Evolutionary conservation across 768 basidiomycete genomes (phyloP).

Genomic region (Tylopilus sp.): DNA sequence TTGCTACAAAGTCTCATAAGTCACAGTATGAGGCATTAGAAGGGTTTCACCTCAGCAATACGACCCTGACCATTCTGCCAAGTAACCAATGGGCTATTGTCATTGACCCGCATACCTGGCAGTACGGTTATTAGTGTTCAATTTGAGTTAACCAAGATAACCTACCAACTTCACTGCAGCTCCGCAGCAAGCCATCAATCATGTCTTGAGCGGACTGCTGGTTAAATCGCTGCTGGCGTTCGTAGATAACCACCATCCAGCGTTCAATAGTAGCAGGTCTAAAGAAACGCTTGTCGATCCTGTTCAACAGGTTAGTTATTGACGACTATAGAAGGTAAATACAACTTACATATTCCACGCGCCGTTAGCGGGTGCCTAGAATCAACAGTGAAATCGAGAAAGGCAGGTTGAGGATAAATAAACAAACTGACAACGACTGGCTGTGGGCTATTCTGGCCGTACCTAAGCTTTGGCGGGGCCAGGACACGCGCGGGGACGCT

Average conservation of each 20-base stretch:
- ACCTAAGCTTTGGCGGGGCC: slow-evolving; percentile 60
- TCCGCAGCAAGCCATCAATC: slow-evolving; percentile 47
- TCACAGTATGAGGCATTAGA: background rate
- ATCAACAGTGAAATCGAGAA: slow-evolving; percentile 3
- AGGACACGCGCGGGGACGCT: slow-evolving; percentile 60
- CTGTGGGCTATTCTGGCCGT: slow-evolving; percentile 56
- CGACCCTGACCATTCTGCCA: slow-evolving; percentile 59
- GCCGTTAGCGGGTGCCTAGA: slow-evolving; percentile 59
- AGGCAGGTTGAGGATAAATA: background rate
- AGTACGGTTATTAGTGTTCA: background rate
- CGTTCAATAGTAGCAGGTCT: slow-evolving; percentile 47
- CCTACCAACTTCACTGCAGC: slow-evolving; percentile 59
- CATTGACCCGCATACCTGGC: slow-evolving; percentile 56
- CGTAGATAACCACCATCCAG: slow-evolving; percentile 69
- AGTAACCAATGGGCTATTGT: slow-evolving; percentile 41
- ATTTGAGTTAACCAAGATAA: slow-evolving; percentile 1
- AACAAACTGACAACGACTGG: slow-evolving; percentile 48
- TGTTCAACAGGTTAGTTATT: slow-evolving; percentile 23
- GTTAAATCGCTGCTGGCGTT: slow-evolving; percentile 55
- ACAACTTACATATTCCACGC: slow-evolving; percentile 71
- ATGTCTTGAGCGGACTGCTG: slow-evolving; percentile 48
- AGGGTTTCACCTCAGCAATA: slow-evolving; percentile 43
- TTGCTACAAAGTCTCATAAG: slow-evolving; percentile 31
- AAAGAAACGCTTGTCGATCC: slow-evolving; percentile 73
- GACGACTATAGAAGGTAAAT: background rate